phyloP scores from a whole-genome alignment of 192 early-diverging fungal genomes.

The Lunasporangiospora selenospora region DNA sequence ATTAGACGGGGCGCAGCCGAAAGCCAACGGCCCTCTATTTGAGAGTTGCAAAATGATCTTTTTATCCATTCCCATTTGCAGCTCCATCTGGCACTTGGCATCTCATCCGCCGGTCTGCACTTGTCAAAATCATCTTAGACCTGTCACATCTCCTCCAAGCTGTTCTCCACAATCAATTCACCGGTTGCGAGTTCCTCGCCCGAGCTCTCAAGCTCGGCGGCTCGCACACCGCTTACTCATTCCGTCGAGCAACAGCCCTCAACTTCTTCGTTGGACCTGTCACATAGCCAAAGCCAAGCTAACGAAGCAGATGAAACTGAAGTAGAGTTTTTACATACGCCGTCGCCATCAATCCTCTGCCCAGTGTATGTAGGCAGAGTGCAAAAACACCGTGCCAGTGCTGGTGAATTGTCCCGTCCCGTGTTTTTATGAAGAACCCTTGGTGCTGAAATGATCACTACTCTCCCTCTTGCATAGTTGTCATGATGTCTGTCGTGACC shows the following conservation, averaged over 20 bases:
- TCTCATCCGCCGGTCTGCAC: no score
- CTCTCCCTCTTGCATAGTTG: constrained; percentile 41
- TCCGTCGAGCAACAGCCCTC: no score
- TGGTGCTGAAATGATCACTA: background rate
- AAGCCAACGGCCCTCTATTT: no score
- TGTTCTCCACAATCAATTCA: constrained; percentile 5
- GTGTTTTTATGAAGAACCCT: background rate
- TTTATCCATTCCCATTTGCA: no score
- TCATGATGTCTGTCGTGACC: constrained; percentile 62
- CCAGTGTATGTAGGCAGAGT: constrained; percentile 41
- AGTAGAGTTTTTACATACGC: constrained; percentile 51
- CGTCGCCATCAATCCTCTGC: constrained; percentile 51
- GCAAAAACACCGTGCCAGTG: no score
- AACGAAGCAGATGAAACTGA: constrained; percentile 34
- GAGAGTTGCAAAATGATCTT: no score
- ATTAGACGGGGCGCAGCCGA: no score
- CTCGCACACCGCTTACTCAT: no score
- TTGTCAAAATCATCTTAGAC: no score
- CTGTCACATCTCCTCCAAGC: background rate
- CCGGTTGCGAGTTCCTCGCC: constrained; percentile 10
- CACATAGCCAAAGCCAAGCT: background rate
- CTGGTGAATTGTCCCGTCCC: no score
- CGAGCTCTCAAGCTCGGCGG: background rate
- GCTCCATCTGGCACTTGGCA: no score
- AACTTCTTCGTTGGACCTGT: background rate